phyloP scores from a whole-genome alignment of 1,284 basidiomycete genomes.

The Naganishia albida region DNA sequence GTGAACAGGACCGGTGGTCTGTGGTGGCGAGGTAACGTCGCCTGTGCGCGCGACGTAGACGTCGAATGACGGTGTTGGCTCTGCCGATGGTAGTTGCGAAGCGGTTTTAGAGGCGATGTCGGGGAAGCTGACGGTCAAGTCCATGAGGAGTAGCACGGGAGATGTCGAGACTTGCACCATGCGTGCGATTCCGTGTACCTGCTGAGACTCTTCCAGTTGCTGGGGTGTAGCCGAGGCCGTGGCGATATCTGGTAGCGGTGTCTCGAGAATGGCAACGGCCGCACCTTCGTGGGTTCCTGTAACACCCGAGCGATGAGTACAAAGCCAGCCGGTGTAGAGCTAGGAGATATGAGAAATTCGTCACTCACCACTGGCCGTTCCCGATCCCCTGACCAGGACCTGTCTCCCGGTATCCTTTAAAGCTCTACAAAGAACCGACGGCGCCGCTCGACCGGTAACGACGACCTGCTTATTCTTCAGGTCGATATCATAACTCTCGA shows the following conservation, averaged over 20 bases:
- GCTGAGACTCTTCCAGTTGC: slow-evolving; percentile 48
- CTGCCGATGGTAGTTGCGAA: slow-evolving; percentile 37
- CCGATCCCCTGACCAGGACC: slow-evolving; percentile 53
- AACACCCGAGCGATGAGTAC: neutral
- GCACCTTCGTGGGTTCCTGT: slow-evolving; percentile 40
- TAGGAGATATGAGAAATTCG: neutral
- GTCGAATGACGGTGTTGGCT: slow-evolving; percentile 39
- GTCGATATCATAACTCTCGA: slow-evolving; percentile 54
- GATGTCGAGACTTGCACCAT: slow-evolving; percentile 51
- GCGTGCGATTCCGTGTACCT: slow-evolving; percentile 55
- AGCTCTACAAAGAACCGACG: slow-evolving; percentile 51
- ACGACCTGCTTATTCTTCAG: slow-evolving; percentile 52
- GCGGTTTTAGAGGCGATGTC: slow-evolving; percentile 26
- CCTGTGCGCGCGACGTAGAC: slow-evolving; percentile 53
- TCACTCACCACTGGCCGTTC: slow-evolving; percentile 29
- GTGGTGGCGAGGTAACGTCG: slow-evolving; percentile 51
- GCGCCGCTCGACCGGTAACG: slow-evolving; percentile 52
- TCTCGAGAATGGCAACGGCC: slow-evolving; percentile 55
- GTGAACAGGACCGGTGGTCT: slow-evolving; percentile 46
- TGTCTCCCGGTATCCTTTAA: slow-evolving; percentile 54
- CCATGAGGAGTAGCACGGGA: slow-evolving; percentile 50
- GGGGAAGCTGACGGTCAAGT: slow-evolving; percentile 52
- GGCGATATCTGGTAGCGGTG: slow-evolving; percentile 45
- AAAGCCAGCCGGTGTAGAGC: neutral
- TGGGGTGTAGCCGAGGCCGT: slow-evolving; percentile 38